These are phyloP conservation scores for Podospora fimiseda DNA, from an alignment of 495 filamentous ascomycete species.

Conservation along the genomic window DNA sequence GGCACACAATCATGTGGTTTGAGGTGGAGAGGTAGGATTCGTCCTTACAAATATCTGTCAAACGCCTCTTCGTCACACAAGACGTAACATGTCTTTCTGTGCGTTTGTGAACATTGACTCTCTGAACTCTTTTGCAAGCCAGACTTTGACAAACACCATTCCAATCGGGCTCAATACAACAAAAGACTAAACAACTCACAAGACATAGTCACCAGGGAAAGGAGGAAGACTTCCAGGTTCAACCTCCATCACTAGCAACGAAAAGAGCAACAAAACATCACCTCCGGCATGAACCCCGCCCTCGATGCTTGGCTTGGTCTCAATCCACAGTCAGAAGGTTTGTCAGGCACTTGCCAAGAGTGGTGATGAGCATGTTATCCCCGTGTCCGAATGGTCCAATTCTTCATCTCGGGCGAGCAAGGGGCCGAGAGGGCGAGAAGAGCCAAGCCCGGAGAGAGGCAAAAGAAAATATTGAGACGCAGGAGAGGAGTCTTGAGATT, in stretches of 20 bases:
- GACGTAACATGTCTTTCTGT: not conserved
- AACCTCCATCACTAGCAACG: too few species aligned
- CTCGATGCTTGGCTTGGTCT: slow-evolving; percentile 1
- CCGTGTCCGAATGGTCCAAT: not conserved
- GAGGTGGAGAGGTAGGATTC: not conserved
- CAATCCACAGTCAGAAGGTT: not conserved
- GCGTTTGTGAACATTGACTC: not conserved
- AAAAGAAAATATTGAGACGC: not conserved
- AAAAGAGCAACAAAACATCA: not conserved
- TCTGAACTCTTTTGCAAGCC: too few species aligned
- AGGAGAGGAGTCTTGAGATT: not conserved
- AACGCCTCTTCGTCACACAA: not conserved
- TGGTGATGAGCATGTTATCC: not conserved
- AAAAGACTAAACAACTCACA: too few species aligned
- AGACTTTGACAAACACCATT: too few species aligned
- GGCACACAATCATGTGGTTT: not conserved
- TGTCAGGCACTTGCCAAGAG: slow-evolving; percentile 2
- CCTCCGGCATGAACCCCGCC: not conserved
- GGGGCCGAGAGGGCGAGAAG: slow-evolving; percentile 5
- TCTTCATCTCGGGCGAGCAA: not conserved
- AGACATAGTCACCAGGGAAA: not conserved
- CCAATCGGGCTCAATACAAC: too few species aligned
- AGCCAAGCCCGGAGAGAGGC: not conserved
- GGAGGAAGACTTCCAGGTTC: too few species aligned
- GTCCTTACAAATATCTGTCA: not conserved